Percentiles rank a stretch among this genome's conserved stretches.
These are phyloP conservation scores for Solanum chacoense DNA, from an alignment of 305 asterid genomes.

Conservation along the genomic window DNA sequence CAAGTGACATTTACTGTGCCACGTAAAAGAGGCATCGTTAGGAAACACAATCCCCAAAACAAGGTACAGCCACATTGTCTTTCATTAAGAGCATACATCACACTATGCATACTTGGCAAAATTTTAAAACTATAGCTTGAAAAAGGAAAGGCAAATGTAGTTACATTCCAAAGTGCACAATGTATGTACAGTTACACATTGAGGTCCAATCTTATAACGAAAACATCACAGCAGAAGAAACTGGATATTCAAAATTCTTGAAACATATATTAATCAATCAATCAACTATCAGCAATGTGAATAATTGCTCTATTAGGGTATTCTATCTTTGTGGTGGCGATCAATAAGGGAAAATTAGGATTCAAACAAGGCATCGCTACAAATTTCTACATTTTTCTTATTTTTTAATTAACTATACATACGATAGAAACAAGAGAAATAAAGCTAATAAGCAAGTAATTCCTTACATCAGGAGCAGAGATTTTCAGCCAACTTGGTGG, in stretches of 20 bases:
- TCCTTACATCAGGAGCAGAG: slow-evolving; percentile 22
- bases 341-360: neutral
- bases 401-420: neutral
- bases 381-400: neutral
- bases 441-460: neutral
- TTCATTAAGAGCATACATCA: neutral
- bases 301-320: neutral
- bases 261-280: neutral
- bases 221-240: neutral
- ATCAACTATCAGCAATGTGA: neutral
- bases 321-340: neutral
- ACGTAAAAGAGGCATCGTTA: neutral
- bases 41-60: neutral
- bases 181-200: neutral
- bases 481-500: slow-evolving; percentile 33
- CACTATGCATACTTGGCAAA: neutral
- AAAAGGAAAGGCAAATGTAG: neutral
- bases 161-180: neutral
- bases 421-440: neutral
- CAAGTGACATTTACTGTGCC: neutral
- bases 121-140: neutral
- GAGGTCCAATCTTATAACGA: neutral
- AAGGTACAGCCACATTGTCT: neutral
- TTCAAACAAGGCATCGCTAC: neutral
- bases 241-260: neutral